phyloP scores from a whole-genome alignment of 1,139 yeast species.

The Suhomyces choctaworum region DNA sequence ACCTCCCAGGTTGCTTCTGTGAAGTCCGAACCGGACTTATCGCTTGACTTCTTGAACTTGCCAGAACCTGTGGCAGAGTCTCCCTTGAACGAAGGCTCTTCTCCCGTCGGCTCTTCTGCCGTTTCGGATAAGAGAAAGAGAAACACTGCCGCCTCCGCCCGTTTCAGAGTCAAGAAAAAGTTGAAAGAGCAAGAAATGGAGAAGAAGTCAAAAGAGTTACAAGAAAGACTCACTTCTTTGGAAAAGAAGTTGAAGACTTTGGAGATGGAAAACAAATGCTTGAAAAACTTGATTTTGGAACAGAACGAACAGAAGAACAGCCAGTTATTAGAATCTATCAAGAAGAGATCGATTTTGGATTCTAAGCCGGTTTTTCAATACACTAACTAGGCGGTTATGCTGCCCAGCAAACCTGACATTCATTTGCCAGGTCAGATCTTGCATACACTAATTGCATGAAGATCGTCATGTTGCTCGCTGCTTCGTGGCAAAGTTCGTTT shows the following conservation, averaged over 20 bases:
- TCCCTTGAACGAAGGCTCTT: conserved; percentile 4
- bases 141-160: conserved; percentile 79
- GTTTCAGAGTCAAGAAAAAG: conserved; percentile 80
- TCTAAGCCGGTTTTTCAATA: conserved; percentile 34
- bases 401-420: too few species aligned
- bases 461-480: too few species aligned
- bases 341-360: conserved; percentile 39
- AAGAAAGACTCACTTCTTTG: conserved; percentile 38
- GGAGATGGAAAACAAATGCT: conserved; percentile 82
- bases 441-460: too few species aligned
- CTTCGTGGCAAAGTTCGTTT: too few species aligned
- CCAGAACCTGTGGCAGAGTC: conserved; percentile 4
- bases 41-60: conserved; percentile 13
- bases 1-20: conserved; percentile 7
- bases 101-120: conserved; percentile 14
- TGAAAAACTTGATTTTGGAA: conserved; percentile 49
- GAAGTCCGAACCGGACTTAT: conserved; percentile 14
- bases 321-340: conserved; percentile 43
- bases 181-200: conserved; percentile 80
- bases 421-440: too few species aligned
- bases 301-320: conserved; percentile 45
- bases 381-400: conserved; percentile 31
- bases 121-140: conserved; percentile 59
- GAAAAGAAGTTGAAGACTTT: conserved; percentile 48
- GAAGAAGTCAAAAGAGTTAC: conserved; percentile 45